Base-by-base conservation (phyloP, 2,329 filamentous ascomycete species). In the Fusarium nygamai region DNA sequence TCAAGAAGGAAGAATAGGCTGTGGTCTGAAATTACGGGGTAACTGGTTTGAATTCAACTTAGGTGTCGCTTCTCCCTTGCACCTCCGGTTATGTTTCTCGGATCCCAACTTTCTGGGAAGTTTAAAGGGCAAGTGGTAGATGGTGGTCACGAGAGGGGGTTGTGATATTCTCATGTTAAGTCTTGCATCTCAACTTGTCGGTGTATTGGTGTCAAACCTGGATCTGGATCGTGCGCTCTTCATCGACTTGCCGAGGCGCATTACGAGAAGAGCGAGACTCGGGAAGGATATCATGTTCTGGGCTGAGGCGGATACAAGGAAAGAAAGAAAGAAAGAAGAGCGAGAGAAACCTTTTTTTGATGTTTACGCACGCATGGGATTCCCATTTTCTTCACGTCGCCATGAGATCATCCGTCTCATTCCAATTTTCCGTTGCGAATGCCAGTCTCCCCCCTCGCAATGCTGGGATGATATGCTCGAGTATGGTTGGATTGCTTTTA, bases 1-100 rank as follows among this genome's bases (percentile, higher is more conserved):
- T 61, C 68, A 83, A 82, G 77, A 80, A 83, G 81, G 82, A 82
- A 73, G 82, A 82, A 72, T 83, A 83, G 81, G 80, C 76, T 76
- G 68, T 79, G 67, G 57, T 82, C 67, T 63, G 61, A 59, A 61
- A 60, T 67, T 67, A 67, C 51, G 64, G 64, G 71, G 61, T 54
- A 69, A 67, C 54, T 68, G 64, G 67, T 70, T 58, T 70, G 72
- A 67, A 70, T 48, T 75, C 53, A 67, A 57, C 48, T 48, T 29
- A 41, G 60, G 50, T 48, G 59, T 69, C 59, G 50, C 53, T 59
- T 57, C 56, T 54, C 62, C 51, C 64, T 69, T 73, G 48, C 54
- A 65, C 69, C 69, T 60, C 66, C 69, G 56, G 70, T 66, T 62
- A 63, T 69, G 65, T 76, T 77, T 76, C 66, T 76, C 69, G 67